Conservation (phyloP, 257 asterid genomes). For the Perilla frutescens region DNA sequence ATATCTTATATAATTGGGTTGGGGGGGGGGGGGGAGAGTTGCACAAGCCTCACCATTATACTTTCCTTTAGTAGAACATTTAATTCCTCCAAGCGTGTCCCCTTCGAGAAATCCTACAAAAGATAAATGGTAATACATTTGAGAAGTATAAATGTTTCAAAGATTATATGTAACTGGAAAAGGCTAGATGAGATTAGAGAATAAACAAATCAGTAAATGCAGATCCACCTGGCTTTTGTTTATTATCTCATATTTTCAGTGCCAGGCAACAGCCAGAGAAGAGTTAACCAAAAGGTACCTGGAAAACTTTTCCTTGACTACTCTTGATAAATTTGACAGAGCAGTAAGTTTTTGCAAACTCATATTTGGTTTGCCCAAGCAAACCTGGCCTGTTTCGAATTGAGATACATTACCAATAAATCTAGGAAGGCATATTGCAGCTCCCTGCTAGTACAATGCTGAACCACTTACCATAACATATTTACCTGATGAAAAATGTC, state of each 20-base stretch:
- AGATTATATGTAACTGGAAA: conserved; percentile 17
- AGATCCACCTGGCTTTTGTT: conserved; percentile 1
- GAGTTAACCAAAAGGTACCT: conserved; percentile 54
- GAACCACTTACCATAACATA: conserved; percentile 77
- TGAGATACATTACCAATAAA: conserved; percentile 36
- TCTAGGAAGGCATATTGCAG: conserved; percentile 23
- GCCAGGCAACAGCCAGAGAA: conserved; percentile 19
- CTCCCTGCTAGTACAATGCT: conserved; percentile 30
- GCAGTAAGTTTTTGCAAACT: conserved; percentile 86
- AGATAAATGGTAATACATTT: conserved; percentile 30
- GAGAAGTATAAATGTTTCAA: conserved; percentile 16
- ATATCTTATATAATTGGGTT: neutral
- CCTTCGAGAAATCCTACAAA: conserved; percentile 89
- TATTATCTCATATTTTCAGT: neutral
- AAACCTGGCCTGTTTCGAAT: conserved; percentile 82
- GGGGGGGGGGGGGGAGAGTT: neutral
- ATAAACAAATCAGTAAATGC: conserved; percentile 15
- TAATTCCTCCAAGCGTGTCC: conserved; percentile 89
- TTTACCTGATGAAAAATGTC: conserved; percentile 98
- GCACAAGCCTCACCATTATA: conserved; percentile 72
- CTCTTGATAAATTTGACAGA: conserved; percentile 58
- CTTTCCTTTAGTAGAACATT: conserved; percentile 84
- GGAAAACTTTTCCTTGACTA: conserved; percentile 68
- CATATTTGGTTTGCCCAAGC: conserved; percentile 90
- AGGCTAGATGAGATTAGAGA: conserved; percentile 30